Conservation (phyloP, 1,139 yeast genomes). For the Yamadazyma mexicana region DNA sequence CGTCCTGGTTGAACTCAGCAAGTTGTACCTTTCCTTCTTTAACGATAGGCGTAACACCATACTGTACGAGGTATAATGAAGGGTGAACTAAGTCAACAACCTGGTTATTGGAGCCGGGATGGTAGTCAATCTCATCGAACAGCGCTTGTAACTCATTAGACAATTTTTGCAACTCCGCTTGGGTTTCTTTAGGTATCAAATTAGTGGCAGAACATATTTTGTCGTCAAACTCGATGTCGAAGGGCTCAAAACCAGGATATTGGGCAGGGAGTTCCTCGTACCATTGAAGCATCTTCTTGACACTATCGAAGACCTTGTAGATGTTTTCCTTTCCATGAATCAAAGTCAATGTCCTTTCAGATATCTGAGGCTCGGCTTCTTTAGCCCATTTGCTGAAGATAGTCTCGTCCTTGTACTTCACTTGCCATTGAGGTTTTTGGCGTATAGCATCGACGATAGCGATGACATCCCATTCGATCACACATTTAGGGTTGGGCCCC, state of each 20-base stretch:
- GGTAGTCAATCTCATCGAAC: constrained; percentile 31
- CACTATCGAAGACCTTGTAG: constrained; percentile 24
- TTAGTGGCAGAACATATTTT: constrained; percentile 19
- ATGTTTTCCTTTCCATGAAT: constrained; percentile 2
- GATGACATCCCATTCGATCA: constrained; percentile 26
- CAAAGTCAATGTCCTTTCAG: neutral
- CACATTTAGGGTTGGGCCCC: constrained; percentile 12
- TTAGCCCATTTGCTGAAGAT: constrained; percentile 32
- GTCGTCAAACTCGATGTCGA: constrained; percentile 19
- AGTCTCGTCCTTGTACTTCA: constrained; percentile 25
- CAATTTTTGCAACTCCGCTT: constrained; percentile 8
- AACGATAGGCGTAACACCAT: constrained; percentile 30
- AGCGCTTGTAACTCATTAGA: constrained; percentile 15
- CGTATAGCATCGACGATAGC: constrained; percentile 25
- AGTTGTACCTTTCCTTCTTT: constrained; percentile 12
- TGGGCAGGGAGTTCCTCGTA: constrained; percentile 18
- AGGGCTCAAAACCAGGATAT: constrained; percentile 6
- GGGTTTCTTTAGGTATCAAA: constrained; percentile 12
- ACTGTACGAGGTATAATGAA: constrained; percentile 40
- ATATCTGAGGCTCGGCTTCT: constrained; percentile 22
- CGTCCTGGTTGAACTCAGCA: constrained; percentile 14
- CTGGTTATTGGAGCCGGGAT: constrained; percentile 35
- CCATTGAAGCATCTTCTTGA: constrained; percentile 31
- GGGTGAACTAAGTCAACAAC: constrained; percentile 48
- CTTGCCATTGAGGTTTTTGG: constrained; percentile 32